Base-by-base conservation (phyloP, 352 stramenopile genomes). In the Pythium diclinum region DNA sequence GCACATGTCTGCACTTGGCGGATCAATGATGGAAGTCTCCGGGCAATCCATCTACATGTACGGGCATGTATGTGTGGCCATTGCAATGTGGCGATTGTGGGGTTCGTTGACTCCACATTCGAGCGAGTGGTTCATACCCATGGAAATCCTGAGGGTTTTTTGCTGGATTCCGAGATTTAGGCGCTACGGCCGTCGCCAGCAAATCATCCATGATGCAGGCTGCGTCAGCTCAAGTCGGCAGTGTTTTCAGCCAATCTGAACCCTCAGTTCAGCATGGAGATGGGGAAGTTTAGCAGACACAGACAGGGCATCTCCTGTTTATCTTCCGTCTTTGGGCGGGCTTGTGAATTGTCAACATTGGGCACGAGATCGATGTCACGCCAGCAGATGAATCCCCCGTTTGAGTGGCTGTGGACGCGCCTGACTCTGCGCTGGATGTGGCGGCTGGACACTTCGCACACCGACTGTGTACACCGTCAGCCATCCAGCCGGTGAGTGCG, bases 301-400 rank as follows among this genome's bases (percentile, higher is more conserved):
- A 51, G 10, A 51, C 44, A 19, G 14, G n/a, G n/a, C 44, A 61
- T 54, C 38, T 30, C 6, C 4, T 3, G n/a, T 5, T 51, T 51
- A 28, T 51, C 19, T 30, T 51, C 9, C n/a, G 8, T 14, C 7
- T 63, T 63, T 33, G 6, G 56, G 16, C 42, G 13, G 33, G n/a
- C 19, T 6, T 16, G 28, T 5, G 44, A 51, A 46, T 56, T 6
- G 59, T 65, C 59, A 65, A 65, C 59, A 65, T 58, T 14, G 6
- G 34, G 10, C 34, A 36, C 47, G 48, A 65, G 59, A 65, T 65
- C 59, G 10, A 5, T 53, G 48, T 65, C 32, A 65, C 59, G 59
- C 48, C 30, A 65, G 52, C 52, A 46, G 13, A 23, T 58, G 25
- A 36, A 28, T 58, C 52, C 52, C 30, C 28, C 28, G 44, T 51